Percentiles rank a stretch among this genome's conserved stretches.
These are phyloP conservation scores for Silene vulgaris DNA, from an alignment of 179 eudicot species.

Conservation along the genomic window DNA sequence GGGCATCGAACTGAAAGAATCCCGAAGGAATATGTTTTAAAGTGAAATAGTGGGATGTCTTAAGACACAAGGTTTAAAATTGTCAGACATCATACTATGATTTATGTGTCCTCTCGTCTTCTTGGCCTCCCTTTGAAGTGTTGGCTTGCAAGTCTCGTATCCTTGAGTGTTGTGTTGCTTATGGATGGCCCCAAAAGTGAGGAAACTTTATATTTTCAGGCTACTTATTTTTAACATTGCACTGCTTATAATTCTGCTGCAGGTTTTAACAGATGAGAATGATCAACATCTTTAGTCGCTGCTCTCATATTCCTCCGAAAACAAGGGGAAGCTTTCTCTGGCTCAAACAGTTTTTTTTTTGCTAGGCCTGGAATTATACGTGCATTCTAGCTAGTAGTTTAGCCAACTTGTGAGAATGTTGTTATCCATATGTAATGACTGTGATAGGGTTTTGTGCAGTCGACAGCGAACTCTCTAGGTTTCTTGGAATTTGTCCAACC, in stretches of 20 bases:
- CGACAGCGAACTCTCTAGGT: constrained; percentile 7
- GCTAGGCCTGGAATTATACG: constrained; percentile 9
- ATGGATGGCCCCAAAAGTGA: not conserved
- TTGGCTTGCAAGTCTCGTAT: too few relatives aligned
- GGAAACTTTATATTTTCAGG: not conserved
- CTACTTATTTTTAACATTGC: constrained; percentile 15
- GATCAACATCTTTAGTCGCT: not conserved
- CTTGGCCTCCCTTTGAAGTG: too few relatives aligned
- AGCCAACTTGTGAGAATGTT: constrained; percentile 16
- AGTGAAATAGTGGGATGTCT: too few relatives aligned
- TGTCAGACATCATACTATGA: too few relatives aligned
- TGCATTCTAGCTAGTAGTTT: constrained; percentile 17
- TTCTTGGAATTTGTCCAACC: not conserved
- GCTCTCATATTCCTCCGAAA: constrained; percentile 1
- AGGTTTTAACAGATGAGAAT: constrained; percentile 21
- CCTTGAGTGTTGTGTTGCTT: too few relatives aligned
- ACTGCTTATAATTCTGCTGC: constrained; percentile 8
- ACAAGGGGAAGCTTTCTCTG: constrained; percentile 4
- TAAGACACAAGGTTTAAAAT: too few relatives aligned
- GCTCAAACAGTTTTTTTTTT: constrained; percentile 14
- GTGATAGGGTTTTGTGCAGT: constrained; percentile 15
- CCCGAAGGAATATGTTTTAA: too few relatives aligned
- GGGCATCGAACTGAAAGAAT: too few relatives aligned
- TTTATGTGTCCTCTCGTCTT: too few relatives aligned
- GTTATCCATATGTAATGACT: constrained; percentile 21